Conservation (phyloP, 169 alveolate species). For the Plasmodium cynomolgi region DNA sequence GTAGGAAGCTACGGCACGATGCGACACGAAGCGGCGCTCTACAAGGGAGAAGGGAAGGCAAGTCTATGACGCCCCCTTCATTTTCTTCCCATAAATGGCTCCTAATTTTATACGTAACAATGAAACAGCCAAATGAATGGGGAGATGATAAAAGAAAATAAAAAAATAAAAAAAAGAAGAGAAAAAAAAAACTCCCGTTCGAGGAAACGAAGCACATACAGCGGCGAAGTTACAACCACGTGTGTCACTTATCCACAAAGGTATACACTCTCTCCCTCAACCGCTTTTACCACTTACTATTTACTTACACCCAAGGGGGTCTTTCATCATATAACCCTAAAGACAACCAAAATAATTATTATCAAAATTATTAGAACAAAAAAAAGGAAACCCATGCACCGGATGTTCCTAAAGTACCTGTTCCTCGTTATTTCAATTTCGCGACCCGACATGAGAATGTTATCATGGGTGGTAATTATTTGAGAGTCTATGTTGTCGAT, state of each 20-base stretch:
- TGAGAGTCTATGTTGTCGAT: constrained; percentile 71
- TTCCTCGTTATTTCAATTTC: constrained; percentile 68
- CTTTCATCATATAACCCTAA: constrained; percentile 32
- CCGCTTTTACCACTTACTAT: neutral
- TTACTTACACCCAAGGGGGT: neutral
- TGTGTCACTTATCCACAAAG: neutral
- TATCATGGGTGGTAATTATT: constrained; percentile 65
- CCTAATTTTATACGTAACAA: neutral
- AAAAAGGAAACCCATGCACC: constrained; percentile 32
- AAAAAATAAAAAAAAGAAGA: neutral
- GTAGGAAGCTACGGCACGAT: neutral
- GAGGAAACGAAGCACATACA: neutral
- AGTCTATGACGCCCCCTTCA: neutral
- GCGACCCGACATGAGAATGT: constrained; percentile 43
- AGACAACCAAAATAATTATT: constrained; percentile 38
- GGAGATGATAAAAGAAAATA: neutral
- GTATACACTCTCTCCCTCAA: neutral
- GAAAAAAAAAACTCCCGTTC: neutral
- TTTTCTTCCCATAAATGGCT: neutral
- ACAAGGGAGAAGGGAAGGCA: neutral
- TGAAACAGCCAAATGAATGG: neutral
- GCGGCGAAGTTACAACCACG: neutral
- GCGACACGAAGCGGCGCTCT: neutral
- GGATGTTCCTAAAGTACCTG: constrained; percentile 59
- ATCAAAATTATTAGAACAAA: constrained; percentile 31